Conservation (phyloP, 805 yeast species). For the Tetrapisispora nanseiensis region DNA sequence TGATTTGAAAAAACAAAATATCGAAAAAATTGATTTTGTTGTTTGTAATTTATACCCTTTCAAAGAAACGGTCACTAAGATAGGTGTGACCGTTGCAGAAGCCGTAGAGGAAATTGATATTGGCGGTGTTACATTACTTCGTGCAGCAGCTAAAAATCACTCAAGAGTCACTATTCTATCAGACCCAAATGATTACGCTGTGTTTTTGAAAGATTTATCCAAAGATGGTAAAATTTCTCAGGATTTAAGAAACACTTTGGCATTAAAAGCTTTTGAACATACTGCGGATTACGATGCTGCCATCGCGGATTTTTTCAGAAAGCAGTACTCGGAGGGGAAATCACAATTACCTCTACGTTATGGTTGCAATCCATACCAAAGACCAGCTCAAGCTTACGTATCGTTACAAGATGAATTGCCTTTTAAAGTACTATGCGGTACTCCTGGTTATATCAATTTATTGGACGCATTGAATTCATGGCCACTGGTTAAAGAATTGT, state of each 20-base stretch:
- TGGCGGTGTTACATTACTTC: constrained; percentile 92
- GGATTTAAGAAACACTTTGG: constrained; percentile 70
- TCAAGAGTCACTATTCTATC: constrained; percentile 90
- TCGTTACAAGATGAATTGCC: constrained; percentile 79
- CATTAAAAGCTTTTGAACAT: constrained; percentile 95
- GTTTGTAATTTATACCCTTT: constrained; percentile 97
- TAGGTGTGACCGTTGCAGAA: constrained; percentile 89
- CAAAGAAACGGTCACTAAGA: constrained; percentile 93
- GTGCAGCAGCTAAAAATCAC: constrained; percentile 99
- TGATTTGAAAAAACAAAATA: constrained; percentile 81
- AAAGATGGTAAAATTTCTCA: constrained; percentile 57
- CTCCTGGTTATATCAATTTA: constrained; percentile 96
- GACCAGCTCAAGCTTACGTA: constrained; percentile 96
- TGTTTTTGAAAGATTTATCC: constrained; percentile 71
- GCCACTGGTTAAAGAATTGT: constrained; percentile 96
- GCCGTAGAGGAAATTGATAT: constrained; percentile 98
- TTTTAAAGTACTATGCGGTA: constrained; percentile 84
- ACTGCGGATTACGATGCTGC: constrained; percentile 96
- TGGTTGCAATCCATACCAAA: constrained; percentile 99
- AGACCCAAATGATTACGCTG: constrained; percentile 89
- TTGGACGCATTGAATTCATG: constrained; percentile 96
- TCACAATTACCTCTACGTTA: constrained; percentile 92
- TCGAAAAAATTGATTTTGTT: constrained; percentile 92
- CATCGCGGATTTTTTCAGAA: constrained; percentile 94
- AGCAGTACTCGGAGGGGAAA: constrained; percentile 82